Conservation (phyloP, 192 early-diverging fungal genomes). For the Coemansia sp. region DNA sequence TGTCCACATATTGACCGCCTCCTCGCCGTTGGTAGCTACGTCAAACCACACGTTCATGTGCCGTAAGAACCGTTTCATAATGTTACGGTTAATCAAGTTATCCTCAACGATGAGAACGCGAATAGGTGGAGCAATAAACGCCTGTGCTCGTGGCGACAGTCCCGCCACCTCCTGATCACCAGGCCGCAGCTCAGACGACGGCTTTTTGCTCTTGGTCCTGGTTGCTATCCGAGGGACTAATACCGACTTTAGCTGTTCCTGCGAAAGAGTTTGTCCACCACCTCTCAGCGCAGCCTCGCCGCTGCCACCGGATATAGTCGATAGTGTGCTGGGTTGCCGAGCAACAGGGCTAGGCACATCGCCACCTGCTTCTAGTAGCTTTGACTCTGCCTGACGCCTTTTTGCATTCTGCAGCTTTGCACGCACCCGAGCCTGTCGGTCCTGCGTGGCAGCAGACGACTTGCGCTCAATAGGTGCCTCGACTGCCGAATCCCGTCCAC, state of each 20-base stretch:
- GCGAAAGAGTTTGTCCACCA: neutral
- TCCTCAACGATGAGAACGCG: conserved; percentile 86
- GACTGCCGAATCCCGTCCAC: neutral
- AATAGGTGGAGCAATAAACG: conserved; percentile 48
- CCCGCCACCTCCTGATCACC: neutral
- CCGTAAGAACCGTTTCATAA: conserved; percentile 74
- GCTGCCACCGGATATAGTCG: neutral
- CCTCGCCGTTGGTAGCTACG: conserved; percentile 79
- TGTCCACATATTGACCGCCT: conserved; percentile 83
- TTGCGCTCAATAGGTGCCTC: conserved; percentile 10
- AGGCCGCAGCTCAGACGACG: conserved; percentile 14
- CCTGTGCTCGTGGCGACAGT: conserved; percentile 1
- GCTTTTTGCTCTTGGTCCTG: conserved; percentile 14
- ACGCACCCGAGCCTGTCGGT: conserved; percentile 40
- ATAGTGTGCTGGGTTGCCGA: neutral
- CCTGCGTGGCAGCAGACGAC: conserved; percentile 14
- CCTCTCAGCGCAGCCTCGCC: neutral
- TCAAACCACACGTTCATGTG: conserved; percentile 73
- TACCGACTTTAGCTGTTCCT: conserved; percentile 8
- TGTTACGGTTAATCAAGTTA: conserved; percentile 74
- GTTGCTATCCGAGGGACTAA: neutral
- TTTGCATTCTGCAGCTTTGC: conserved; percentile 45
- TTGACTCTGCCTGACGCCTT: conserved; percentile 37
- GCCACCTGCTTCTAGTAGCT: conserved; percentile 16
- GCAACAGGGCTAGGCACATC: neutral